phyloP scores from a whole-genome alignment of 768 basidiomycete genomes.

The Kwoniella sp. region DNA sequence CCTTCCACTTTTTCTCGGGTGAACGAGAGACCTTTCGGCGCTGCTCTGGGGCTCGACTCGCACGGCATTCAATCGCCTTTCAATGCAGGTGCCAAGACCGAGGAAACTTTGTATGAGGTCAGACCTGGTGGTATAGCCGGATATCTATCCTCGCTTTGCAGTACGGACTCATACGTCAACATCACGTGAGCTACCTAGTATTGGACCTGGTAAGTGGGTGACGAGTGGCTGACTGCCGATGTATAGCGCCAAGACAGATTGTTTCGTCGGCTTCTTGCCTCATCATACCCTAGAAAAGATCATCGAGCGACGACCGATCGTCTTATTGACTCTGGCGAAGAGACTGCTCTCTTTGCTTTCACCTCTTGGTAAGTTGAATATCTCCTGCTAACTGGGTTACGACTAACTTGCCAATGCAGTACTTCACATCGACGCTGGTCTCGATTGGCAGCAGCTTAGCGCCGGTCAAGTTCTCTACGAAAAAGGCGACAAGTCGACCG shows the following conservation, averaged over 20 bases:
- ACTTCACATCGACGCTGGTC: slow-evolving; percentile 89
- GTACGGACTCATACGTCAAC: slow-evolving; percentile 91
- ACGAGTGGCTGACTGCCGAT: not conserved
- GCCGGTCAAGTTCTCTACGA: slow-evolving; percentile 87
- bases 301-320: slow-evolving; percentile 91
- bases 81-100: slow-evolving; percentile 1
- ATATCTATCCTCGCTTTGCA: slow-evolving; percentile 87
- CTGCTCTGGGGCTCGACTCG: slow-evolving; percentile 38
- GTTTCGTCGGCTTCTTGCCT: slow-evolving; percentile 95
- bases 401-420: too few relatives aligned
- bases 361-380: slow-evolving; percentile 77
- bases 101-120: slow-evolving; percentile 83
- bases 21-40: slow-evolving; percentile 37
- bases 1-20: slow-evolving; percentile 16
- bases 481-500: slow-evolving; percentile 84
- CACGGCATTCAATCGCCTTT: slow-evolving; percentile 9
- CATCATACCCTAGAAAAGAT: slow-evolving; percentile 83
- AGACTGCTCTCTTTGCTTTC: slow-evolving; percentile 92
- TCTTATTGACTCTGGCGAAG: slow-evolving; percentile 90
- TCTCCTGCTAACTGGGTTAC: too few relatives aligned
- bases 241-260: slow-evolving; percentile 81
- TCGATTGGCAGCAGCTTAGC: slow-evolving; percentile 98
- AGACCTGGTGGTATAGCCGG: slow-evolving; percentile 98
- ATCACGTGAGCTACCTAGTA: slow-evolving; percentile 61
- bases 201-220: not conserved